A percentile compares a stretch with the other conserved stretches of the same genome.
These are phyloP conservation scores for Leavenworthia alabamica DNA, from an alignment of 345 rosid species.

Conservation along the genomic window DNA sequence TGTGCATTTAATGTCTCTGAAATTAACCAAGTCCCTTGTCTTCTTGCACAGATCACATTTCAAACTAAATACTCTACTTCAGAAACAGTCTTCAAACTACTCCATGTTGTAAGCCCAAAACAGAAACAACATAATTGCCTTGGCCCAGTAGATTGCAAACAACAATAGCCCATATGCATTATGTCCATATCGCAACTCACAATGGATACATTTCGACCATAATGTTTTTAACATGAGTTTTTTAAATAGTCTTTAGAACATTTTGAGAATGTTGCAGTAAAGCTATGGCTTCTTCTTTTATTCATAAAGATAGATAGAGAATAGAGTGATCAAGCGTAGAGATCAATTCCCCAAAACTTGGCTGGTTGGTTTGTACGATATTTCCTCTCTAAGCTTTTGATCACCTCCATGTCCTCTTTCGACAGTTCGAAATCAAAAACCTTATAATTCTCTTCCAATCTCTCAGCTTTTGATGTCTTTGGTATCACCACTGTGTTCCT, in stretches of 20 bases:
- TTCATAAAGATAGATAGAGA: slow-evolving; percentile 3
- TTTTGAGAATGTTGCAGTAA: background rate
- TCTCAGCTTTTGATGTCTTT: slow-evolving; percentile 58
- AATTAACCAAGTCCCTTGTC: too few species aligned
- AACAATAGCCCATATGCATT: too few species aligned
- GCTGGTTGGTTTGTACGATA: slow-evolving; percentile 70
- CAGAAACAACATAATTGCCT: too few species aligned
- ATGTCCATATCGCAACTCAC: too few species aligned
- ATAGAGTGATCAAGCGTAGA: slow-evolving; percentile 45
- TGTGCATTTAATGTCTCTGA: too few species aligned
- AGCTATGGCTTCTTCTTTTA: slow-evolving; percentile 13
- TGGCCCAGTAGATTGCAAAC: too few species aligned
- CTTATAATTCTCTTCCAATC: slow-evolving; percentile 56
- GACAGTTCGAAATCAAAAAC: slow-evolving; percentile 58
- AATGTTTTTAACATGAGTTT: background rate
- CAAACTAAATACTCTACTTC: too few species aligned
- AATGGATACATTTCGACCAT: too few species aligned
- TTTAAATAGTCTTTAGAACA: background rate
- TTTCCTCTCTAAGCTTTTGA: slow-evolving; percentile 49
- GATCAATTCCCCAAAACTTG: slow-evolving; percentile 77
- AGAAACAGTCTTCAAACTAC: too few species aligned
- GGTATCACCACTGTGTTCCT: slow-evolving; percentile 71
- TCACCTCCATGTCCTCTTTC: slow-evolving; percentile 68
- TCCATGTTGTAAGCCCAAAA: too few species aligned
- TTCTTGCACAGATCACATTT: too few species aligned